Evolutionary conservation across 2,329 filamentous ascomycete genomes (phyloP), one percentile per base, ranked within the genome.

Genomic region (Sporothrix variecibatus): DNA sequence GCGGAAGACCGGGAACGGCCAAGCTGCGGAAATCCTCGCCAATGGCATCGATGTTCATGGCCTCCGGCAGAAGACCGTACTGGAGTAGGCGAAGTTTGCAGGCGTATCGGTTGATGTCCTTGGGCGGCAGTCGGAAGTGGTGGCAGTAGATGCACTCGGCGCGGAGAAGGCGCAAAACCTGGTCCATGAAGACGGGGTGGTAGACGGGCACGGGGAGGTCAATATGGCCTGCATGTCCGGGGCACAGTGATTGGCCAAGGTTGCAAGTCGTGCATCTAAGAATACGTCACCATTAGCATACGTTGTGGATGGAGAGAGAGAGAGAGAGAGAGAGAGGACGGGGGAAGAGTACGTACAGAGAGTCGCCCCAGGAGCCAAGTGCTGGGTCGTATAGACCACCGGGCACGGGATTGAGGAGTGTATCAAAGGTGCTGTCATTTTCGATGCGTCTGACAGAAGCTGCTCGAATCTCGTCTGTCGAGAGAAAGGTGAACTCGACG

Each of bases 151-250:
- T 88, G 82, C 96, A 99, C 82, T 95, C 93, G 72, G 94, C 92
- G 78, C 94, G 91, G 26, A 99, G 87, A 64, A 99, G 86, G 62
- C 93, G 92, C 76, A 97, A 89, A 71, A 95, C 89, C 82, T 98
- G 95, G 81, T 98, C 95, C 86, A 99, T 92, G 80, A 98, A 98
- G 1, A 94, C 93, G n/a, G 95, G 94, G 82, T 99, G 95, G 82
- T 98, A 99, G 71, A 98, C 93, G 65, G 93, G 94, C 15, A 95
- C 92, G 17, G 96, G 95, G 15, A 99, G 90, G 79, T 98, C 94
- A 81, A 99, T 97, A 81, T 99, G 96, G 72, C 96, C 97, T 75
- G 93, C 89, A 85, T 99, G 97, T 74, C 97, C 97, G 7, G 95
- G 94, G 81, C 97, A 99, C 78, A 89, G 89, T 80, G 91, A 88